Evolutionary conservation across 257 asterid species (phyloP), one percentile per base, ranked within the genome.

Genomic region (Prunella vulgaris): DNA sequence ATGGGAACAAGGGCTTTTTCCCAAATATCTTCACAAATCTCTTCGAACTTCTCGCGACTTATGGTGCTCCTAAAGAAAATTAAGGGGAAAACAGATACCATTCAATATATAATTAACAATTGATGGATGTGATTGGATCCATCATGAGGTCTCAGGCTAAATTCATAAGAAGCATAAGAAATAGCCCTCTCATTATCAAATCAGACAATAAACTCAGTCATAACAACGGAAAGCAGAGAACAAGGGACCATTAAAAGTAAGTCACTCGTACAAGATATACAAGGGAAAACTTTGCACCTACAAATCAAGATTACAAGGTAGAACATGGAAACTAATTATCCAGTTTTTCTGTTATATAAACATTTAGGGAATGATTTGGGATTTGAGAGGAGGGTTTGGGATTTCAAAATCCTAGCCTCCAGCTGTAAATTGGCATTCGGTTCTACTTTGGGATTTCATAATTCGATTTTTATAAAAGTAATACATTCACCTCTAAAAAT

Each of bases 41-140:
- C 97, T 89, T 94, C 99, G 76, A 91, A 94, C 77, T 89, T 91
- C 83, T 91, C 97, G 70, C 99, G 96, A 35, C 87, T 84, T 72
- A 94, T 91, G 66, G 96, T 74, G 93, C 99, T 91, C 97, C 99
- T 90, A 71, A 53, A 66, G 3, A 65, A 46, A 61, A 68, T 12
- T 63, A 4, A 40, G 58, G 71, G 42, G 32, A 15, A 58, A 66
- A 18, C 60, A 51, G 56, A 17, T 51, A 37, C 68, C 63, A 64
- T 18, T 54, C 52, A 62, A 38, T 51, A 44, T 22, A 51, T 25
- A 38, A 17, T 64, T 52, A 37, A 49, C 62, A 65, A 37, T 42
- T 33, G 4, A 28, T 37, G 35, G 18, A 64, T n/a, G 21, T 46
- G 35, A 75, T 27, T 10, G 18, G 35, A 56, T 44, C 1, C 6